Evolutionary conservation across 2,329 filamentous ascomycete genomes (phyloP), one percentile per base, ranked within the genome.

Genomic region (Talaromyces sp.): DNA sequence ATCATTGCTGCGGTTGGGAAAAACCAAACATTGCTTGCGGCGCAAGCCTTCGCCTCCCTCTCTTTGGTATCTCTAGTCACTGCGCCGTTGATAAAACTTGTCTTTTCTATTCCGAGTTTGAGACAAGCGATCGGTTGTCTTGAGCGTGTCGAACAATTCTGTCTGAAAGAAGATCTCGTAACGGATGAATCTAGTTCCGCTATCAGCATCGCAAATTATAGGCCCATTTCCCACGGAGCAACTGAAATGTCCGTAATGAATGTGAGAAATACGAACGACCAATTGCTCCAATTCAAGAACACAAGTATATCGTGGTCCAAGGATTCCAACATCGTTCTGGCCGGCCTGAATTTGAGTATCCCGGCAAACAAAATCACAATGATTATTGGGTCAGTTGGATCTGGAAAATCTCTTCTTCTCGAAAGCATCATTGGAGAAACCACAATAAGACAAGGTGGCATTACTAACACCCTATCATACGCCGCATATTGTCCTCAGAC

Each of bases 341-440:
- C 79, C 49, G 72, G 74, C 17, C 76, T 83, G 61, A 77, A 75
- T 11, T 67, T 83, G 34, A 72, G 68, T 10, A 73, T 84, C 36
- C 75, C 78, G 34, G 76, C 75, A 17, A 77, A 77, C 34, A 80
- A 78, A 65, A 75, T 84, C 58, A 82, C 80, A 36, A 80, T 83
- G 71, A 70, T 84, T 8, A 74, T 84, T 65, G 83, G 83, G 22
- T 82, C 83, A 15, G 80, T 83, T 38, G 83, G 82, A 11, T 83
- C 80, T 66, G 83, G 83, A 3, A 85, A 85, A 67, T 84, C 83
- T 22, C 83, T 82, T 2, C 70, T 86, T 5, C 73, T 82, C 13
- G 79, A 81, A 65, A 75, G 76, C n/a, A 69, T 83, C 10, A 75
- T 83, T 1, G 80, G 81, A 36, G 81, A 83, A 66, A 73, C 78